Base-by-base conservation (phyloP, 2,329 filamentous ascomycete genomes). In the Cladophialophora bantiana region DNA sequence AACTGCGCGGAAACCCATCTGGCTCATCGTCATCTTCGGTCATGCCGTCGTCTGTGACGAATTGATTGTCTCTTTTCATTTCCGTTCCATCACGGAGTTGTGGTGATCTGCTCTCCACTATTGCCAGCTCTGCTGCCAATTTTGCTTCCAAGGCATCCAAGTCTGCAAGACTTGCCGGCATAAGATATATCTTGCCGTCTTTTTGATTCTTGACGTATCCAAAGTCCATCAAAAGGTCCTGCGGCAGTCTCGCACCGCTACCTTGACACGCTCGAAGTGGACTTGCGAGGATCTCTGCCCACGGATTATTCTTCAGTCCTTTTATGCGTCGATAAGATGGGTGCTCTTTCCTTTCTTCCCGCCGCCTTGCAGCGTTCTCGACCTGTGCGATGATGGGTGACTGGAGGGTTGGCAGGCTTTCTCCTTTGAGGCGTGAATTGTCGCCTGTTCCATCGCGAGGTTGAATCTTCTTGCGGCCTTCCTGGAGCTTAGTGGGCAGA, bases 221-320 rank as follows among this genome's bases (percentile, higher is more conserved):
- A 18, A 69, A 62, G 34, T 69, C 59, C 31, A 66, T 20, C 26
- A 72, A 36, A n/a, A 73, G 50, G 13, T 64, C 63, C 13, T 20
- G 26, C 0, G 71, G 71, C 48, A 71, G 38, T 35, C 70, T 66
- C n/a, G 69, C 58, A 38, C 62, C 62, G 40, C 66, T 72, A 12
- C 60, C 68, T 38, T 65, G 58, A 52, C 69, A 71, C 13, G 59
- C 35, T 36, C 71, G 50, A 18, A 73, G 35, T 1, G 71, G 67
- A 45, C 55, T 59, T 20, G 69, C 69, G 10, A 73, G 63, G n/a
- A 71, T 71, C 48, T 64, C 61, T 18, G 71, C 71, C 69, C 69
- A 73, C 5, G 68, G 65, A 55, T 73, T 71, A 32, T 71, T 65
- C 38, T 59, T 59, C 34, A 72, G 54, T n/a, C 50, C 40, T 59